Evolutionary conservation across 2,329 filamentous ascomycete species (phyloP).

Genomic region (Pseudocercospora macadamiae): DNA sequence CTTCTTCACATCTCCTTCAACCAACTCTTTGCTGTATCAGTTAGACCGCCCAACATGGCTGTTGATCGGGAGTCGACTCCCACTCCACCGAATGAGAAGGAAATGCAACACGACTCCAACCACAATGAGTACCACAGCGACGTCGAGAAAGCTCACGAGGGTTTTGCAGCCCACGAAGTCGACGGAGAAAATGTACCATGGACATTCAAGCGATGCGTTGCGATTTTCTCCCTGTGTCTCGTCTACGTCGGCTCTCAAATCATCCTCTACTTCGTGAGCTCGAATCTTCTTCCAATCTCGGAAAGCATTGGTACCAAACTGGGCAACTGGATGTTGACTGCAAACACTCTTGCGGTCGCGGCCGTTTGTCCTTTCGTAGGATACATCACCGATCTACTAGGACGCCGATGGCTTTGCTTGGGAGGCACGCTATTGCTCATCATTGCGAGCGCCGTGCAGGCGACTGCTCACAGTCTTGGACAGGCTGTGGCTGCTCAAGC

Average conservation of each 20-base stretch:
- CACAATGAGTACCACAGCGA: constrained; percentile 20
- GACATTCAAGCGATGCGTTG: constrained; percentile 28
- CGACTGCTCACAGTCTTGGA: constrained; percentile 21
- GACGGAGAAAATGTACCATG: constrained; percentile 25
- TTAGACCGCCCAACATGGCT: constrained; percentile 13
- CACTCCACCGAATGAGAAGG: constrained; percentile 9
- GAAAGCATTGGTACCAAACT: constrained; percentile 19
- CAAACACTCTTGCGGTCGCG: constrained; percentile 29
- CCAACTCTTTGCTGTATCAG: background rate
- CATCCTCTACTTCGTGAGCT: constrained; percentile 30
- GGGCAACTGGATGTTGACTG: constrained; percentile 30
- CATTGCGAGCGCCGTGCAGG: constrained; percentile 24
- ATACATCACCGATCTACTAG: constrained; percentile 28
- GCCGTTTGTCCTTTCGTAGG: constrained; percentile 30
- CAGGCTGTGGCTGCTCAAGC: constrained; percentile 27
- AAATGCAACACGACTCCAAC: constrained; percentile 7
- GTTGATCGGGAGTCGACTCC: background rate
- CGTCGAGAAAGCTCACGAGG: constrained; percentile 21
- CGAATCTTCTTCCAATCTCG: constrained; percentile 20
- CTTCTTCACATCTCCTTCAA: background rate
- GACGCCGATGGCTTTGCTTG: constrained; percentile 24
- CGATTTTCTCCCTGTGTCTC: constrained; percentile 26
- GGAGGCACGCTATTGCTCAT: constrained; percentile 25
- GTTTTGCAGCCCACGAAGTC: constrained; percentile 15
- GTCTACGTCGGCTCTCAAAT: constrained; percentile 31